A percentile compares a stretch with the other conserved stretches of the same genome.
Conservation (phyloP, 2,329 filamentous ascomycete genomes). For the Aspergillus fumigatiaffinis region DNA sequence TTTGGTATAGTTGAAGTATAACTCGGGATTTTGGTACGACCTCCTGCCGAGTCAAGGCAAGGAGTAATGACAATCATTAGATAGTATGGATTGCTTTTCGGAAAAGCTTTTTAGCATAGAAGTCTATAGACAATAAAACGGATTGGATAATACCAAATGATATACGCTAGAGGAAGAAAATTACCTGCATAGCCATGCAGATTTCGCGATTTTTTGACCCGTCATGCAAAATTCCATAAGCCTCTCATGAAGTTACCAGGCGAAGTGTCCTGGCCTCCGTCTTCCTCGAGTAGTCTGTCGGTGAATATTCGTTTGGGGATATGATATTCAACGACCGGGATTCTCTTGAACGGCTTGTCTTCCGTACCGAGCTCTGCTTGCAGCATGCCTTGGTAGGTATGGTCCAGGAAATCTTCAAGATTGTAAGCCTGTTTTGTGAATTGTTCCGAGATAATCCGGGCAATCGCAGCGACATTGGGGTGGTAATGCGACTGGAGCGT, state of each 20-base stretch:
- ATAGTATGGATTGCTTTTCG: background rate
- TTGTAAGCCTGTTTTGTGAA: slow-evolving; percentile 96
- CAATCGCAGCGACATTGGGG: slow-evolving; percentile 90
- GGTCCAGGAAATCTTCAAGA: slow-evolving; percentile 94
- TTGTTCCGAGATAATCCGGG: slow-evolving; percentile 91
- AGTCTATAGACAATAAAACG: background rate
- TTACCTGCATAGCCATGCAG: slow-evolving; percentile 1
- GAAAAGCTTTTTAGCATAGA: background rate
- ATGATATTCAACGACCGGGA: slow-evolving; percentile 86
- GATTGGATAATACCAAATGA: background rate
- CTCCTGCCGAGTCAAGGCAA: background rate
- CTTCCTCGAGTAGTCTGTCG: slow-evolving; percentile 37
- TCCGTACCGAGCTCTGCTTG: slow-evolving; percentile 66
- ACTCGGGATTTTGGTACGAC: background rate
- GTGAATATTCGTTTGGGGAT: slow-evolving; percentile 82
- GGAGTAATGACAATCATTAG: slow-evolving; percentile 1
- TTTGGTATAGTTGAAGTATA: background rate
- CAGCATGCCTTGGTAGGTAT: slow-evolving; percentile 74
- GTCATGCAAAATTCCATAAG: slow-evolving; percentile 36
- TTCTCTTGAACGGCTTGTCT: slow-evolving; percentile 75
- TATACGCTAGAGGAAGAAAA: slow-evolving; percentile 1
- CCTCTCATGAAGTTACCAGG: slow-evolving; percentile 33
- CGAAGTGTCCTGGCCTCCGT: slow-evolving; percentile 37
- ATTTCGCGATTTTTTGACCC: background rate
- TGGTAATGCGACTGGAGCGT: slow-evolving; percentile 91